phyloP scores from a whole-genome alignment of 768 basidiomycete species.

The Panaeolus papilionaceus region DNA sequence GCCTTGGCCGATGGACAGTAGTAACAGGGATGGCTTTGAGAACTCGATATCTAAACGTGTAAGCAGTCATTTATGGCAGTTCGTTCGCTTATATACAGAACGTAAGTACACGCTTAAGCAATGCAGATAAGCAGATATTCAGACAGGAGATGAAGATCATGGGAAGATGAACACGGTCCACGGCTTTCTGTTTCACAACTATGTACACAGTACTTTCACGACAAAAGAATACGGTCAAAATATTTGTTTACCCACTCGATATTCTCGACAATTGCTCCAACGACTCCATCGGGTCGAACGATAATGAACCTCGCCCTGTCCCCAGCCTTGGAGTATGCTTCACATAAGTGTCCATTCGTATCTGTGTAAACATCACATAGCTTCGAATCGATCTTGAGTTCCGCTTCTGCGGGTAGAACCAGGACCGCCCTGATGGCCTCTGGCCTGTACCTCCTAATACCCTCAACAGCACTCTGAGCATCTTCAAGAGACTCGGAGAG shows the following conservation, averaged over 20 bases:
- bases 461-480: constrained; percentile 6
- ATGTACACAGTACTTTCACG: too few relatives aligned
- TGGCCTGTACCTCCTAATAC: background rate
- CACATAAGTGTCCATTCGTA: background rate
- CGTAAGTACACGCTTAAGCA: too few relatives aligned
- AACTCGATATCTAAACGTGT: background rate
- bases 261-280: background rate
- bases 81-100: too few relatives aligned
- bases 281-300: constrained; percentile 2
- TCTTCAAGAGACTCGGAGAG: constrained; percentile 28
- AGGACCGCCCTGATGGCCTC: background rate
- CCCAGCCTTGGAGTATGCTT: background rate
- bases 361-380: background rate
- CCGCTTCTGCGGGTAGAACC: background rate
- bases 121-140: too few relatives aligned
- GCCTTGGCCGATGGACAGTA: background rate
- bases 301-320: background rate
- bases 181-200: too few relatives aligned
- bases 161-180: too few relatives aligned
- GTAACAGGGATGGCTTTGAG: too few relatives aligned
- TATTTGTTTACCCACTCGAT: background rate
- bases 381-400: background rate
- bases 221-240: background rate
- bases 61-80: background rate
- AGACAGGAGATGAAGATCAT: too few relatives aligned